Conservation (phyloP, 2,329 filamentous ascomycete species). For the Falciphora oryzae region DNA sequence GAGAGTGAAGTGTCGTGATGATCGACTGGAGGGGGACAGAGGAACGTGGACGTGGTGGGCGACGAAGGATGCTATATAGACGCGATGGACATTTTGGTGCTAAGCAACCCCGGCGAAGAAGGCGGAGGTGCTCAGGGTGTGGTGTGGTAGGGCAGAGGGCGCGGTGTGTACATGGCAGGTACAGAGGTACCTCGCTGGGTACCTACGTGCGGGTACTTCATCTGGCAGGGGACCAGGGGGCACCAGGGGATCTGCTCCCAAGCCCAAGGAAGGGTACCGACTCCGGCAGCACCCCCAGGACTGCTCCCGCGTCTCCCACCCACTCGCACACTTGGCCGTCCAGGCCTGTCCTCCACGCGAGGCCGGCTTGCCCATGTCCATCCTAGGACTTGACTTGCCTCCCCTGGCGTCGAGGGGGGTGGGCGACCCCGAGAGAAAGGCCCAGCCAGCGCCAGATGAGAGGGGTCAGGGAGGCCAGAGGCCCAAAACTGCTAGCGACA, state of each 20-base stretch:
- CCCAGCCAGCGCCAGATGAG: background rate
- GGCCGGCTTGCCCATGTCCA: background rate
- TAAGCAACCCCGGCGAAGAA: background rate
- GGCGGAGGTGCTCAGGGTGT: constrained; percentile 2
- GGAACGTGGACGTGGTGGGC: background rate
- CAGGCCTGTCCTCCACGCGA: background rate
- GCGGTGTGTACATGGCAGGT: constrained; percentile 5
- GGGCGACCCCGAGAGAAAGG: background rate
- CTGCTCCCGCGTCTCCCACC: background rate
- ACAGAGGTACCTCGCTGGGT: background rate
- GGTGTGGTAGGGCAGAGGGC: background rate
- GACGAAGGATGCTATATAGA: constrained; percentile 1
- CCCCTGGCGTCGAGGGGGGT: too few species aligned
- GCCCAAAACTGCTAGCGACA: background rate
- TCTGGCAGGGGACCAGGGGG: background rate
- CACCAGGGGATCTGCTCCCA: background rate
- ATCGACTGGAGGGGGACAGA: background rate
- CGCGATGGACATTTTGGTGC: background rate
- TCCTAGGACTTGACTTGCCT: background rate
- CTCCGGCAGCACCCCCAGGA: background rate
- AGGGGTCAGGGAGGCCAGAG: background rate
- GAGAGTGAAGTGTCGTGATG: constrained; percentile 3
- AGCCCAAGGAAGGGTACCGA: constrained; percentile 1
- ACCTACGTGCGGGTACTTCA: background rate
- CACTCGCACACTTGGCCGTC: background rate